phyloP scores from a whole-genome alignment of 202 grass and related monocot species.

The Dendrocalamus latiflorus region DNA sequence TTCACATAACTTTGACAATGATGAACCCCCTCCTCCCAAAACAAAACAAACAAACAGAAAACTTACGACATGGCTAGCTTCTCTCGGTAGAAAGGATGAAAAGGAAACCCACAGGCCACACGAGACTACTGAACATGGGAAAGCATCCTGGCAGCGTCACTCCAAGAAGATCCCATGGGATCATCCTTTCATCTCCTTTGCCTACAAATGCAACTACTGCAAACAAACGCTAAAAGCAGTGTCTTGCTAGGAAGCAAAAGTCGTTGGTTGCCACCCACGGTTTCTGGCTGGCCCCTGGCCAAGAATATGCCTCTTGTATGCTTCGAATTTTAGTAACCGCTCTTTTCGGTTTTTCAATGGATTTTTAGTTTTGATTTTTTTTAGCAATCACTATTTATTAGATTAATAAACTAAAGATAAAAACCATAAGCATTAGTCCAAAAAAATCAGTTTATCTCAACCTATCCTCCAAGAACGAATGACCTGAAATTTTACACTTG shows the following conservation, averaged over 20 bases:
- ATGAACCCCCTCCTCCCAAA: too few species aligned
- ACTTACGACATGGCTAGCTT: too few species aligned
- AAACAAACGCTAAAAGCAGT: background rate
- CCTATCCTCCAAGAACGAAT: background rate
- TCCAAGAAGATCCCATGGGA: constrained; percentile 52
- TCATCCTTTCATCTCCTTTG: constrained; percentile 18
- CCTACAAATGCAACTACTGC: background rate
- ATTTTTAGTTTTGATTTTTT: too few species aligned
- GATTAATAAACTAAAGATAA: too few species aligned
- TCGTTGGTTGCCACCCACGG: constrained; percentile 22
- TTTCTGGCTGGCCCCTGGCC: background rate
- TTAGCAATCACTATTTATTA: too few species aligned
- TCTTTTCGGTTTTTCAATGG: too few species aligned
- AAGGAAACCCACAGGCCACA: background rate
- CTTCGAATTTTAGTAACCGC: constrained; percentile 13
- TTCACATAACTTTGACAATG: background rate
- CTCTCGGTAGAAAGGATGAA: background rate
- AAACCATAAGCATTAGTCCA: too few species aligned
- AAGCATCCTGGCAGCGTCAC: background rate
- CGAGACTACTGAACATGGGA: background rate
- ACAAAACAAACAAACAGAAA: too few species aligned
- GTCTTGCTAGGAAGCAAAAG: constrained; percentile 36
- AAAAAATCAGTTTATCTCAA: background rate
- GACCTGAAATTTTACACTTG: too few species aligned
- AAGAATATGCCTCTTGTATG: constrained; percentile 45